Base-by-base conservation (phyloP, 495 filamentous ascomycete species). In the Annulohypoxylon stygium region DNA sequence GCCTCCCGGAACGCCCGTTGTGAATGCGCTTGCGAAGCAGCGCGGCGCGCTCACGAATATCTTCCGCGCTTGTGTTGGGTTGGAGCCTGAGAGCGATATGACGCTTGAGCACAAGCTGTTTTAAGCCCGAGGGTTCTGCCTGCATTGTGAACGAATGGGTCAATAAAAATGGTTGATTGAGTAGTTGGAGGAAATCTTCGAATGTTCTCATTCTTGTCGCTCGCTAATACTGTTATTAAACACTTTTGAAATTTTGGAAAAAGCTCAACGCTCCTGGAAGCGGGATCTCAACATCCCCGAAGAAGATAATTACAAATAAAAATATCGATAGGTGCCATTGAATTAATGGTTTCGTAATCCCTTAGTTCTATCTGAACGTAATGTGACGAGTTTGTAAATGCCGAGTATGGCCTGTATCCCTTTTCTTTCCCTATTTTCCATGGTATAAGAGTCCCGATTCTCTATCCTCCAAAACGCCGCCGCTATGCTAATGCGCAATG, bases 41-140 rank as follows among this genome's bases (percentile, higher is more conserved):
- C 93, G 96, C 70, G 91, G 87, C 71, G 95, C 95, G 23, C 82
- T 99, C 81, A 93, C 93, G 81, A 99, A 99, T 88, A 98, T 99
- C 84, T 97, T 99, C 90, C 94, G 95, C 76, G 97, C 97, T 59
- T 98, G 97, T 76, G 91, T 99, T 79, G 96, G 96, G 77, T 88
- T 99, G 69, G 93, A 97, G 88, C 96, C 97, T 23, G 96, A 99
- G 89, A 96, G 91, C 57, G 96, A 99, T 81, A 98, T 99, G 97
- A 98, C 95, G 57, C 88, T 99, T 45, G 96, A 99, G 89, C 96
- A 99, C 86, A 99, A 98, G 91, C 88, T 98, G 66, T 95, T 98
- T 82, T 87, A 82, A 70, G 65, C 11, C 4, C 0, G 48, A 51
- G 0, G 9, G 3, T 11, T 18, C n/a, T 61, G 16, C 25, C 26